Conservation (phyloP, 164 flowering plant species). For the Akebia trifoliata region DNA sequence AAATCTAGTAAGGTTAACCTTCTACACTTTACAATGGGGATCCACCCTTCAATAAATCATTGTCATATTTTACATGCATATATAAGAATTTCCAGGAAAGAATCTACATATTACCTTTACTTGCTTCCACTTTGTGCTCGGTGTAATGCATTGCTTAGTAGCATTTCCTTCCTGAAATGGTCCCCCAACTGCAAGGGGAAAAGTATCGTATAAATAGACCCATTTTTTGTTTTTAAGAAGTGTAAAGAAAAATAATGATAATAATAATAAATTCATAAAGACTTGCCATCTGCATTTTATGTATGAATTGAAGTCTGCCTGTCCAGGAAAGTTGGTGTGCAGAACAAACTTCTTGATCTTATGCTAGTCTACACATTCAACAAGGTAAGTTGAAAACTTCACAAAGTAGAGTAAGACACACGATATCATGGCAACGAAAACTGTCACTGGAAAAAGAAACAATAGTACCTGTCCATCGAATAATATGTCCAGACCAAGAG, state of each 20-base stretch:
- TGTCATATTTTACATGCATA: too few relatives aligned
- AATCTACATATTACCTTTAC: slow-evolving; percentile 98
- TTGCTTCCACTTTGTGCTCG: slow-evolving; percentile 94
- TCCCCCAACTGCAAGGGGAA: slow-evolving; percentile 56
- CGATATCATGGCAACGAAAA: not conserved
- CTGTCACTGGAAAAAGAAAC: not conserved
- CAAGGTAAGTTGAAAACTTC: slow-evolving; percentile 8
- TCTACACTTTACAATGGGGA: too few relatives aligned
- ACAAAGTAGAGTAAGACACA: not conserved
- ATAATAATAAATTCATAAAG: too few relatives aligned
- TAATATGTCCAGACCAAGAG: slow-evolving; percentile 90
- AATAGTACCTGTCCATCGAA: slow-evolving; percentile 88
- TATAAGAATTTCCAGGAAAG: too few relatives aligned
- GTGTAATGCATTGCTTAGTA: slow-evolving; percentile 57
- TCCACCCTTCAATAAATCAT: too few relatives aligned
- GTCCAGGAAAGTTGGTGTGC: slow-evolving; percentile 97
- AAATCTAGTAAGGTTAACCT: too few relatives aligned
- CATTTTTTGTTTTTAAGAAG: too few relatives aligned
- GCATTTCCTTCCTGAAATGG: slow-evolving; percentile 45
- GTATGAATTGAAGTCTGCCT: slow-evolving; percentile 93
- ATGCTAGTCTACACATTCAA: slow-evolving; percentile 71
- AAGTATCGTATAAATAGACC: too few relatives aligned
- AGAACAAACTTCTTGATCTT: slow-evolving; percentile 92
- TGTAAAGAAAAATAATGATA: too few relatives aligned
- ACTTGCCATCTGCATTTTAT: slow-evolving; percentile 81